Evolutionary conservation across 1,139 yeast species (phyloP), one percentile per base, ranked within the genome.

Genomic region (Candida sojae): DNA sequence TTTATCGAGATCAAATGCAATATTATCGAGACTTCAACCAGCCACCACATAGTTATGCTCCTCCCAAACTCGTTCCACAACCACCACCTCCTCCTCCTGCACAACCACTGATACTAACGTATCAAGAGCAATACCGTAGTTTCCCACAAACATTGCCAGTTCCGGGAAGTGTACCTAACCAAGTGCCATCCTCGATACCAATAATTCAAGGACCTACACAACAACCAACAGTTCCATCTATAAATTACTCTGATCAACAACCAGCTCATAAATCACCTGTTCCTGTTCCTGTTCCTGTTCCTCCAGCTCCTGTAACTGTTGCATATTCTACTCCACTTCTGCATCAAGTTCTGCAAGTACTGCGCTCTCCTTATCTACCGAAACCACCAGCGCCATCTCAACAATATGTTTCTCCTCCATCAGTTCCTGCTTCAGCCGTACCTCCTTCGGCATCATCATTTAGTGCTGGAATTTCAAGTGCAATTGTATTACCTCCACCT

Each of bases 401-500:
- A 26, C 29, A 26, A 26, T 8, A 26, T 26, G 29, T 26, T 26
- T 26, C 29, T 26, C 29, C 29, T 26, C 29, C 29, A 26, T 6
- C 9, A 3, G 26, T 23, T 17, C 28, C 28, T 9, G 26, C 31
- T 8, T 9, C 39, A 37, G 10, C 31, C 25, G n/a, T 12, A 11
- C n/a, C 33, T 11, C 33, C 33, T 8, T 3, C 21, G 21, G 21
- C 41, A 28, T 39, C 41, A 7, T 33, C 31, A 26, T 29, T 36
- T 34, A 28, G 29, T 17, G 5, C 17, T 11, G 32, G 30, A 28
- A 46, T 36, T 36, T 17, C 28, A 30, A 42, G 34, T 32, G 31
- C 46, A 7, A 38, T 44, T 12, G 29, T 42, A 11, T 44, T 47
- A 21, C 50, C 47, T n/a, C 45, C 47, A 13, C 50, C 50, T 11